Evolutionary conservation across 1,284 basidiomycete species (phyloP), one percentile per base, ranked within the genome.

Genomic region (Cryptococcus hybrid): DNA sequence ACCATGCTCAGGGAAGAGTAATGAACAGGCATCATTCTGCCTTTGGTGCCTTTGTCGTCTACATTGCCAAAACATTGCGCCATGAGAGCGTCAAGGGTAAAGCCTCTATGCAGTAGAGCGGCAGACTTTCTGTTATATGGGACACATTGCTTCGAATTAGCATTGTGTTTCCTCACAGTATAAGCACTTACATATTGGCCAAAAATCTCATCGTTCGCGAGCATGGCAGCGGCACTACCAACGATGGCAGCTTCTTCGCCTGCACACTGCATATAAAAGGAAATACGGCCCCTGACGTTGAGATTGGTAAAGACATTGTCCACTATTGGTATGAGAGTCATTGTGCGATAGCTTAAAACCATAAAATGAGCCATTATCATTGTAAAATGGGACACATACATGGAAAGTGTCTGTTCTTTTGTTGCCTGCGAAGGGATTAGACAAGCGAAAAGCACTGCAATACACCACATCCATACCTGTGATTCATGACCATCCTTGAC

Each of bases 271-370:
- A 74, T 75, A 65, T 94, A 94, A 78, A 96, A 96, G 5, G 89
- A 90, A 67, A 94, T 92, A 70, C 93, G 90, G 35, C 92, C 92
- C 92, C 77, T 96, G 92, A 13, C 92, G 84, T 74, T 96, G 92
- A 2, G 93, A 86, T 69, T 93, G 94, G 79, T 93, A 91, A 18
- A 96, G 82, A 94, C 82, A 63, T 87, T 92, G 78, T 96, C 92
- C 69, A 95, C 81, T 39, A 86, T 85, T 0, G 92, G 92, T 44
- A 95, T 80, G 24, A 92, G 82, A 39, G 86, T 84, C 90, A 93
- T 93, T 57, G 86, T 82, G 74, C 88, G 85, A 69, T 93, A 89
- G 64, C 86, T 88, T 61, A 30, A 35, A 18, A 18, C 15, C 15
- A 47, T 30, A 18, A 9, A 15, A 47, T 30, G 30, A 30, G 30